Evolutionary conservation across 345 rosid species (phyloP).

Genomic region (Xanthoceras sorbifolium): DNA sequence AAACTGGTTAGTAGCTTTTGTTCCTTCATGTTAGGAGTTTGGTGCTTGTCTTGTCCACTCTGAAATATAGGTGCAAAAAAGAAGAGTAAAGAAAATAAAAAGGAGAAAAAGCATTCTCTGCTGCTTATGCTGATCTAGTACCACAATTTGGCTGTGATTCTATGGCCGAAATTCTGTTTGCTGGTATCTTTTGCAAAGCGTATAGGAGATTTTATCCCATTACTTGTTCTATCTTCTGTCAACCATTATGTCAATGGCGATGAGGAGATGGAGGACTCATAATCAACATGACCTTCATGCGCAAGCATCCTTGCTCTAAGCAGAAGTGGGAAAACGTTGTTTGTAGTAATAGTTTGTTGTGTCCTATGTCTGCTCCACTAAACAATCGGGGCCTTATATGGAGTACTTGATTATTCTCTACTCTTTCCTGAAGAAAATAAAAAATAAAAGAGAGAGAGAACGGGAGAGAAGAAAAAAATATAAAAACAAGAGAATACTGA

Average conservation of each 20-base stretch:
- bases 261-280: too few species aligned
- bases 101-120: not conserved
- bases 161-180: not conserved
- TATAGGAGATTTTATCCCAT: too few species aligned
- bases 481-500: not conserved
- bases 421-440: too few species aligned
- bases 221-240: not conserved
- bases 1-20: slow-evolving; percentile 54
- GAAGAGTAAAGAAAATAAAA: not conserved
- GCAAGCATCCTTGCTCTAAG: not conserved
- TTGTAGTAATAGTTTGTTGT: not conserved
- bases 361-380: not conserved
- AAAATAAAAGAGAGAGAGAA: not conserved
- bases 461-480: too few species aligned
- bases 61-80: not conserved
- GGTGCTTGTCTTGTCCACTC: not conserved
- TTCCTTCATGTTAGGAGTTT: not conserved
- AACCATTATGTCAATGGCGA: too few species aligned
- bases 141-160: not conserved
- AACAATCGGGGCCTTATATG: not conserved
- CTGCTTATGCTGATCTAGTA: not conserved
- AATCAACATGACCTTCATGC: not conserved
- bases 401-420: not conserved
- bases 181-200: not conserved
- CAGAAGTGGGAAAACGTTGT: too few species aligned